Evolutionary conservation across 2,329 filamentous ascomycete genomes (phyloP).

Genomic region (Alternaria hordeiaustralica): DNA sequence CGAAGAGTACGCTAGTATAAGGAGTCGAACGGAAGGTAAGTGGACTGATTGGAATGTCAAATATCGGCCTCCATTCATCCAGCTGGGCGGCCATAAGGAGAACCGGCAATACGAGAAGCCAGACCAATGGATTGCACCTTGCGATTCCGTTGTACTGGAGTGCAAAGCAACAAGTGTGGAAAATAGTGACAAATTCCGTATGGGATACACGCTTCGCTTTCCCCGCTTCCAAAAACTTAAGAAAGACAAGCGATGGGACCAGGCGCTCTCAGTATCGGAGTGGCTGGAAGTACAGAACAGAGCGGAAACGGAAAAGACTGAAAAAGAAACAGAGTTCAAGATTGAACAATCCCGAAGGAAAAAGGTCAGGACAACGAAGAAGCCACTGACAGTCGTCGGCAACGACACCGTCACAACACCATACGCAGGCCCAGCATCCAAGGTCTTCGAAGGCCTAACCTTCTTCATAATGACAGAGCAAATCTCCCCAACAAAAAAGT

Average conservation of each 20-base stretch:
- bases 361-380: constrained; percentile 66
- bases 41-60: too few species aligned
- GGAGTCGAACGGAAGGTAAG: constrained; percentile 75
- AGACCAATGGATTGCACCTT: constrained; percentile 27
- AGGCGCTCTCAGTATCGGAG: constrained; percentile 77
- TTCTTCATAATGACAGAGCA: constrained; percentile 88
- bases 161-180: constrained; percentile 86
- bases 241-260: constrained; percentile 83
- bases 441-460: constrained; percentile 75
- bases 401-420: constrained; percentile 57
- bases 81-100: constrained; percentile 62
- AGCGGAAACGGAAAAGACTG: constrained; percentile 65
- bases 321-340: constrained; percentile 73
- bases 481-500: constrained; percentile 70
- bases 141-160: constrained; percentile 84
- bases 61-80: constrained; percentile 71
- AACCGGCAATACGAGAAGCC: too few species aligned
- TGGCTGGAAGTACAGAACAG: constrained; percentile 74
- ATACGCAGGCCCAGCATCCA: constrained; percentile 65
- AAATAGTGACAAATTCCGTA: constrained; percentile 77
- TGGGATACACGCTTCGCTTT: constrained; percentile 81
- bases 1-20: constrained; percentile 82
- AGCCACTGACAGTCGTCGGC: constrained; percentile 76
- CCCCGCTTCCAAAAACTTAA: constrained; percentile 85
- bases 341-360: constrained; percentile 72